Base-by-base conservation (phyloP, 2,329 filamentous ascomycete species). In the Hypoxylon sp. region DNA sequence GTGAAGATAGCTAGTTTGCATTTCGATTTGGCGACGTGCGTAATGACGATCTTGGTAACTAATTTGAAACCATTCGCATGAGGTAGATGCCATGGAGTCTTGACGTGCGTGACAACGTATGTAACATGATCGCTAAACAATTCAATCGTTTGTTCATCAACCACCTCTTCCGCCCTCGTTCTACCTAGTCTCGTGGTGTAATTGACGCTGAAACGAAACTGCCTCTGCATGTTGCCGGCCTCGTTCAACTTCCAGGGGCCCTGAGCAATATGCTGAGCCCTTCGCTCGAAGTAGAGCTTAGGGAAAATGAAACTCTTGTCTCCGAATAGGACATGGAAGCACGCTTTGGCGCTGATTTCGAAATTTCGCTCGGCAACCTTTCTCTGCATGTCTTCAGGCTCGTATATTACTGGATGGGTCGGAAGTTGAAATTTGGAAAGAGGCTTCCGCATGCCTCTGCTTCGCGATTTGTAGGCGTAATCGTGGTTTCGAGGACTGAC, bases 231-330 rank as follows among this genome's bases (percentile, higher is more conserved):
- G 51, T 88, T 87, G 1, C 89, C 89, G 43, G 90, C 86, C 63
- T 94, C 92, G 2, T 88, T 83, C 52, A 90, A 84, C 17, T 85
- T 83, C 96, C 96, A 99, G 0, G 95, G 93, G 0, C 93, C 92
- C 79, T 98, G 94, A 1, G 91, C 89, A 68, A 98, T 94, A 68
- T 90, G 89, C 78, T 90, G 88, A 13, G 92, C 93, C 74, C 90
- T 87, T 56, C 92, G 87, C 77, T 97, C 93, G 77, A 93, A 91
- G 77, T 98, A 95, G 30, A 98, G 84, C 75, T 95, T 90, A 74
- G 96, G 93, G 81, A 98, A 99, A 41, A 98, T 90, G 34, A 94
- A 93, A 77, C 93, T 97, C 81, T 95, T 97, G 79, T 99, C 96
- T 38, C 96, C 96, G 79, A 98, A 99, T 56, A 99, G 86, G 14